Evolutionary conservation across 2,329 filamentous ascomycete genomes (phyloP).

Genomic region (Ilyonectria destructans): DNA sequence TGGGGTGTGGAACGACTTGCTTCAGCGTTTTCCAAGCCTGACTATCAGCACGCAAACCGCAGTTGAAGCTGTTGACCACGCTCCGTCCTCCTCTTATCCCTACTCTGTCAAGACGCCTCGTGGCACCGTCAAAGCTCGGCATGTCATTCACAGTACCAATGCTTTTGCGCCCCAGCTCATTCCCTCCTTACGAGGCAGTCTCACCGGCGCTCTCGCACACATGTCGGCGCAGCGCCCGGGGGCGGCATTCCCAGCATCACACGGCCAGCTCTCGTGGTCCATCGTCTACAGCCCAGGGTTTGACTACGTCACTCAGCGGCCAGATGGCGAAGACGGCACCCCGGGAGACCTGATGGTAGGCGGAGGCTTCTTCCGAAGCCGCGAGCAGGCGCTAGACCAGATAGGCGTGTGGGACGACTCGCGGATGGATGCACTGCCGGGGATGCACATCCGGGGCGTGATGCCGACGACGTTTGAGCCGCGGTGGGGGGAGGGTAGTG

Average conservation of each 20-base stretch:
- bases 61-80: slow-evolving; percentile 50
- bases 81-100: slow-evolving; percentile 41
- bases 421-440: slow-evolving; percentile 56
- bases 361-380: slow-evolving; percentile 65
- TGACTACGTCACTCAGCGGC: slow-evolving; percentile 69
- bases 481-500: slow-evolving; percentile 52
- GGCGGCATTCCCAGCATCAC: slow-evolving; percentile 47
- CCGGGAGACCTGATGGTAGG: slow-evolving; percentile 69
- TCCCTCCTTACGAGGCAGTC: slow-evolving; percentile 62
- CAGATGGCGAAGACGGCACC: slow-evolving; percentile 49
- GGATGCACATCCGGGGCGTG: slow-evolving; percentile 59
- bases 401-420: slow-evolving; percentile 66
- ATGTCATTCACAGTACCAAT: slow-evolving; percentile 74
- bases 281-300: slow-evolving; percentile 64
- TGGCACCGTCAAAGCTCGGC: slow-evolving; percentile 61
- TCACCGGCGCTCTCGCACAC: slow-evolving; percentile 63
- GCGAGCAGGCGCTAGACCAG: slow-evolving; percentile 60
- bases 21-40: slow-evolving; percentile 54
- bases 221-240: slow-evolving; percentile 68
- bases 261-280: slow-evolving; percentile 65
- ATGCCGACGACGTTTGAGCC: slow-evolving; percentile 61
- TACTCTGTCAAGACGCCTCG: slow-evolving; percentile 63
- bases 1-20: slow-evolving; percentile 61
- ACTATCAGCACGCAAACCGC: slow-evolving; percentile 59
- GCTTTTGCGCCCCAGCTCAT: slow-evolving; percentile 67